phyloP scores from a whole-genome alignment of 2,329 filamentous ascomycete genomes.

The Penicillium sp. region DNA sequence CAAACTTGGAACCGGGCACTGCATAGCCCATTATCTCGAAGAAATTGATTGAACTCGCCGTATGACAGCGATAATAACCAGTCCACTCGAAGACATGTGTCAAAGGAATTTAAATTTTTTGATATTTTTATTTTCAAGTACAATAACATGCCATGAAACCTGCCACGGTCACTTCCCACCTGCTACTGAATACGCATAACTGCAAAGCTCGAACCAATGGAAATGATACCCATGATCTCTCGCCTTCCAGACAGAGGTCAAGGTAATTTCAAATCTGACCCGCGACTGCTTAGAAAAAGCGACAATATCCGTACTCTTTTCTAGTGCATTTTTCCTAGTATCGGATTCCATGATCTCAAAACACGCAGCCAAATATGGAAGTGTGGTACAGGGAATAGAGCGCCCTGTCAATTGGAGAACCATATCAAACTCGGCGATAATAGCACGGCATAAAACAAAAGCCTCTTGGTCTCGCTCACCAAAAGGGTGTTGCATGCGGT shows the following conservation, averaged over 20 bases:
- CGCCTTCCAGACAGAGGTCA: constrained; percentile 11
- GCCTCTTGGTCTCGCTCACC: constrained; percentile 7
- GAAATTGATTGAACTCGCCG: no score
- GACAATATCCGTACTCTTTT: not conserved
- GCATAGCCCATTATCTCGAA: no score
- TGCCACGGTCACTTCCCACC: not conserved
- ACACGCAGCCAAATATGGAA: constrained; percentile 17
- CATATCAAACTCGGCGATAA: constrained; percentile 16
- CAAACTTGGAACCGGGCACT: no score
- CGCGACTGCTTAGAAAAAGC: constrained; percentile 18
- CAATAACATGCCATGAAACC: no score
- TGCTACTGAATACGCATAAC: not conserved
- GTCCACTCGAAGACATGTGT: no score
- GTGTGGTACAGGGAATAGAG: constrained; percentile 16
- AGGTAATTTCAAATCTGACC: not conserved
- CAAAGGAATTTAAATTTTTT: no score
- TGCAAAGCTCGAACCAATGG: constrained; percentile 13
- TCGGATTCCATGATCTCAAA: constrained; percentile 8
- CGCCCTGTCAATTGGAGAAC: constrained; percentile 2
- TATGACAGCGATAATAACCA: no score
- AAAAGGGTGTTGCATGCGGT: constrained; percentile 15
- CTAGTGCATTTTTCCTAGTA: not conserved
- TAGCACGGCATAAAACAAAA: constrained; percentile 3
- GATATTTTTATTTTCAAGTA: no score
- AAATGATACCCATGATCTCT: constrained; percentile 7